Evolutionary conservation across 345 rosid species (phyloP).

Genomic region (Physaria fendleri): DNA sequence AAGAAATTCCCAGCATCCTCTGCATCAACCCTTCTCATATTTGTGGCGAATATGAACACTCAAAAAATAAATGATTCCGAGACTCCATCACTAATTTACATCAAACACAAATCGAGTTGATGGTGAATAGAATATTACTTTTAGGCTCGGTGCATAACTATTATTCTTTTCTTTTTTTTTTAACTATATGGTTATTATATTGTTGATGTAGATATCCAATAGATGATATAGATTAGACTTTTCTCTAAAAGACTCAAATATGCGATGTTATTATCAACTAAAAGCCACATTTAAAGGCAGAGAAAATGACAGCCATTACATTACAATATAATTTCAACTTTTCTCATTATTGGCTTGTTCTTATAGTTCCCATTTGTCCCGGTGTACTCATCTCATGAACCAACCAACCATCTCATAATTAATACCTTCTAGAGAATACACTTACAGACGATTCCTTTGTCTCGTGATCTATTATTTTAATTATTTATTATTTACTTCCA

Average conservation of each 20-base stretch:
- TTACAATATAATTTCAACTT: constrained; percentile 8
- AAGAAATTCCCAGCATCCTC: too few species aligned
- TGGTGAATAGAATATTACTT: constrained; percentile 11
- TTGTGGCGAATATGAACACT: too few species aligned
- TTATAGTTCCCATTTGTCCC: constrained; percentile 12
- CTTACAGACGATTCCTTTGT: background rate
- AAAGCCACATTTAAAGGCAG: constrained; percentile 35
- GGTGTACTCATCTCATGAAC: constrained; percentile 18
- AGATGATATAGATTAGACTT: constrained; percentile 15
- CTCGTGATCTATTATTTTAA: background rate
- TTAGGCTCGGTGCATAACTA: constrained; percentile 20
- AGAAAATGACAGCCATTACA: constrained; percentile 33
- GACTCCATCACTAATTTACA: too few species aligned
- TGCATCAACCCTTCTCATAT: too few species aligned
- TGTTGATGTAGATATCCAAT: constrained; percentile 27
- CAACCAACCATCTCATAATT: constrained; percentile 10
- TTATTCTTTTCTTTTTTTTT: background rate
- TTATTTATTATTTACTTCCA: too few species aligned
- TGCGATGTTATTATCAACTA: constrained; percentile 31
- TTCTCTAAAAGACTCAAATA: constrained; percentile 28
- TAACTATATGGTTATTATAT: constrained; percentile 18
- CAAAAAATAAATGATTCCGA: too few species aligned
- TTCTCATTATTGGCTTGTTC: constrained; percentile 8
- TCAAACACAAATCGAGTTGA: too few species aligned
- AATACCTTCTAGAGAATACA: constrained; percentile 10